Evolutionary conservation across 306 rosid genomes (phyloP), one percentile per base, ranked within the genome.

Genomic region (Senna siamea): DNA sequence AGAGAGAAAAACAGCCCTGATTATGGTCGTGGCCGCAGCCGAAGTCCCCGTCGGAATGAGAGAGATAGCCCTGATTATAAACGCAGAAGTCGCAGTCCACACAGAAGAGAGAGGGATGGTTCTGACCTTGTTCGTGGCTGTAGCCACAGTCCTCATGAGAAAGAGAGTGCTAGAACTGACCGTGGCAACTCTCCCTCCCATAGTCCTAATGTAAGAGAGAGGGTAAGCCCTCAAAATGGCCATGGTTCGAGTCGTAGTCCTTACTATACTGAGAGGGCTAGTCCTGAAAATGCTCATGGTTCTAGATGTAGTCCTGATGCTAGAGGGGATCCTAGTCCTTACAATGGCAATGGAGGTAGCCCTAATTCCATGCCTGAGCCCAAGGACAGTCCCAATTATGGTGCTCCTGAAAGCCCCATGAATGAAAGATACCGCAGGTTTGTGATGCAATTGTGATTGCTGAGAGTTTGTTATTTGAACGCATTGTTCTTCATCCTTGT

Each of bases 331-430:
- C 46, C 58, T 7, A 88, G 84, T 76, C 86, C 83, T 14, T 91
- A 84, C 77, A 86, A 88, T 80, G 92, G 89, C 48, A 82, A 80
- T 35, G 89, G 62, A 41, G 83, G 81, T 13, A 87, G 87, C 79
- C 89, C 87, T 34, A 80, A 66, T 77, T 65, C 87, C 15, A 37
- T 68, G 69, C 89, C 87, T 2, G 94, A 92, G 62, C 78, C 86
- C 15, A 82, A 83, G 79, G 92, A 88, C 54, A 87, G 95, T 70
- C 92, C 99, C 75, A 87, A 80, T 68, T 89, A 81, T 76, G 91
- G 86, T 71, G 97, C 89, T 37, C 85, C 92, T 40, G 97, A 88
- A 62, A 95, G 98, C 82, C 98, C 99, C 20, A 72, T 83, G 89
- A 74, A 76, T 64, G 97, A 84, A 81, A 82, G 95, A 78, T 86